Percentiles rank a stretch among this genome's conserved stretches.
Evolutionary conservation across 1,284 basidiomycete genomes (phyloP).

Genomic region (Termitomyces sp.): DNA sequence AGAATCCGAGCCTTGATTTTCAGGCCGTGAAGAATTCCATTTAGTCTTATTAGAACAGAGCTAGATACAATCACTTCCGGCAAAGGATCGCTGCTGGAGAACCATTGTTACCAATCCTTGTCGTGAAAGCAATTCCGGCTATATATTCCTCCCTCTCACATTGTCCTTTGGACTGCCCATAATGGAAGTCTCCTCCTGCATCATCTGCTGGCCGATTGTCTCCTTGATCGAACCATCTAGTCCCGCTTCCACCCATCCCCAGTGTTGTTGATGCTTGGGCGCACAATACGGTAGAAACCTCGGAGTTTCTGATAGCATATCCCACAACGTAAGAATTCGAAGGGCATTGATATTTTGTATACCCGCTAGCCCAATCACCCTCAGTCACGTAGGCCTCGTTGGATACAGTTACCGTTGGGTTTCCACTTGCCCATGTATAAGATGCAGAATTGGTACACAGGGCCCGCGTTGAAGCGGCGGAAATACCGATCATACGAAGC

Average conservation of each 20-base stretch:
- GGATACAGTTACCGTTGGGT: slow-evolving; percentile 10
- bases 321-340: slow-evolving; percentile 12
- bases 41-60: not conserved
- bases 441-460: slow-evolving; percentile 11
- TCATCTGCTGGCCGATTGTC: slow-evolving; percentile 9
- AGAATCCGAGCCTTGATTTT: not conserved
- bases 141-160: slow-evolving; percentile 13
- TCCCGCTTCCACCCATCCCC: slow-evolving; percentile 8
- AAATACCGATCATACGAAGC: slow-evolving; percentile 13
- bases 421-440: slow-evolving; percentile 11
- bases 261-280: slow-evolving; percentile 8
- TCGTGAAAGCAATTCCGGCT: slow-evolving; percentile 15
- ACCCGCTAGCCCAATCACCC: slow-evolving; percentile 15
- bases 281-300: slow-evolving; percentile 13
- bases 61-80: not conserved
- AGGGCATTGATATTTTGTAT: slow-evolving; percentile 16
- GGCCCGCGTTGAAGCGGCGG: slow-evolving; percentile 10
- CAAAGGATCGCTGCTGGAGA: slow-evolving; percentile 12
- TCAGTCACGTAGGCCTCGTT: slow-evolving; percentile 10
- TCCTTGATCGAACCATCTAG: slow-evolving; percentile 13
- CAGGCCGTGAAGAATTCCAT: not conserved
- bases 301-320: slow-evolving; percentile 12
- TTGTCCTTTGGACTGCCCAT: slow-evolving; percentile 9
- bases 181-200: slow-evolving; percentile 13
- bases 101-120: slow-evolving; percentile 11